A percentile compares a stretch with the other conserved stretches of the same genome.
These are phyloP conservation scores for Ophiocordyceps australis DNA, from an alignment of 2,329 filamentous ascomycete genomes.

Conservation along the genomic window DNA sequence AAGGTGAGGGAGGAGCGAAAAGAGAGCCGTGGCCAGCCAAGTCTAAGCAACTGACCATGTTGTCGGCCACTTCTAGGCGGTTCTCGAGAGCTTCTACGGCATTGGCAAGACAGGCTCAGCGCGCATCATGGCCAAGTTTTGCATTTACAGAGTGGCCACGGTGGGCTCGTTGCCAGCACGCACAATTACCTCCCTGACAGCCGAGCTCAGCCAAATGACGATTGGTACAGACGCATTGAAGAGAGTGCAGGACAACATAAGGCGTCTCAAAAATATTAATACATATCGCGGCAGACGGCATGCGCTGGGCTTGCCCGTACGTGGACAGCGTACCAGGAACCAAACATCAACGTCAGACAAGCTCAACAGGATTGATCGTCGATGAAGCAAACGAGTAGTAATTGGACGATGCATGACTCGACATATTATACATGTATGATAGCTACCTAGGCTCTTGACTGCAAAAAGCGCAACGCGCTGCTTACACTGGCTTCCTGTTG, in stretches of 20 bases:
- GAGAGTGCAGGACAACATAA: slow-evolving; percentile 69
- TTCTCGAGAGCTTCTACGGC: slow-evolving; percentile 72
- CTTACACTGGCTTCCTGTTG: slow-evolving; percentile 10
- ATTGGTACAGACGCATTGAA: slow-evolving; percentile 78
- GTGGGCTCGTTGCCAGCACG: slow-evolving; percentile 57
- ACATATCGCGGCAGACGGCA: slow-evolving; percentile 78
- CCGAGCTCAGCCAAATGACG: slow-evolving; percentile 77
- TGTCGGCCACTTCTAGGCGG: too few relatives aligned
- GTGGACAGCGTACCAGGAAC: slow-evolving; percentile 74
- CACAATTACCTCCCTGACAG: slow-evolving; percentile 66
- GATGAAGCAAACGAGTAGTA: too few relatives aligned
- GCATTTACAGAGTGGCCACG: slow-evolving; percentile 69
- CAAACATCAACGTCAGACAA: slow-evolving; percentile 45
- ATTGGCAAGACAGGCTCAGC: slow-evolving; percentile 53
- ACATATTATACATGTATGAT: too few relatives aligned
- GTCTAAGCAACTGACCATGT: not conserved
- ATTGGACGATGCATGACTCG: too few relatives aligned
- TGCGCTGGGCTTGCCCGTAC: slow-evolving; percentile 79
- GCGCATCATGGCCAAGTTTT: slow-evolving; percentile 72
- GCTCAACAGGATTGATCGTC: slow-evolving; percentile 36
- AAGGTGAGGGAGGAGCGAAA: too few relatives aligned
- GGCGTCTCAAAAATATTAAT: slow-evolving; percentile 74
- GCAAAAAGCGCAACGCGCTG: too few relatives aligned
- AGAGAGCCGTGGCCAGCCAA: slow-evolving; percentile 4
- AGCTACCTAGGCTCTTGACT: too few relatives aligned